phyloP scores from a whole-genome alignment of 192 early-diverging fungal species.

The Coemansia sp. region DNA sequence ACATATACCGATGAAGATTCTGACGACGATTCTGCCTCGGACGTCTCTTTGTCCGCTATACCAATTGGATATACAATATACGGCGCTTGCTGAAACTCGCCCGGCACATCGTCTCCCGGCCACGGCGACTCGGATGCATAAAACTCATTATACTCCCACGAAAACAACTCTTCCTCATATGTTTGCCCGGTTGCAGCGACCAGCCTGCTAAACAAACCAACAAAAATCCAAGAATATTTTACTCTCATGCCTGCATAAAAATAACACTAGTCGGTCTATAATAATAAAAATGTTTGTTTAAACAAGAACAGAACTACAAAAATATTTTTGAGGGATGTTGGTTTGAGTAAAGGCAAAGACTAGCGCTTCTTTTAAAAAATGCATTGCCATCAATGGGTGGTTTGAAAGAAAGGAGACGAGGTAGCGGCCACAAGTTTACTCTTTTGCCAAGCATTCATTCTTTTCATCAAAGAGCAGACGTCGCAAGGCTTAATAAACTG shows the following conservation, averaged over 20 bases:
- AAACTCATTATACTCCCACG: background rate
- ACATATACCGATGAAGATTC: background rate
- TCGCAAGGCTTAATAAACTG: no score
- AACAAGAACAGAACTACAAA: background rate
- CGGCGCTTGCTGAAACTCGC: background rate
- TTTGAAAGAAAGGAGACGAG: background rate
- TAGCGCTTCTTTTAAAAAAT: background rate
- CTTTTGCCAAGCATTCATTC: no score
- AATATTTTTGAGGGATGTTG: background rate
- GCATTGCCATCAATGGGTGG: background rate
- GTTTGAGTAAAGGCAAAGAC: background rate
- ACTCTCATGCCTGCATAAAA: background rate
- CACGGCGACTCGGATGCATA: conserved; percentile 5
- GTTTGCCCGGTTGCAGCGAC: background rate
- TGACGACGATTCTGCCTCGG: background rate
- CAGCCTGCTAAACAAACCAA: background rate
- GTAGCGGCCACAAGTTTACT: no score
- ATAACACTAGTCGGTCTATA: background rate
- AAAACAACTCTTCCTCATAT: background rate
- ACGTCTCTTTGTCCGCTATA: conserved; percentile 22
- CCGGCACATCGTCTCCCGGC: no score
- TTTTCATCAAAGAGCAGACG: no score
- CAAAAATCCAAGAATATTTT: background rate
- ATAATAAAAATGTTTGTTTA: background rate
- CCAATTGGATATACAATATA: conserved; percentile 11